Evolutionary conservation across 148 eudicot genomes (phyloP), one percentile per base, ranked within the genome.

Genomic region (Rhododendron simsii): DNA sequence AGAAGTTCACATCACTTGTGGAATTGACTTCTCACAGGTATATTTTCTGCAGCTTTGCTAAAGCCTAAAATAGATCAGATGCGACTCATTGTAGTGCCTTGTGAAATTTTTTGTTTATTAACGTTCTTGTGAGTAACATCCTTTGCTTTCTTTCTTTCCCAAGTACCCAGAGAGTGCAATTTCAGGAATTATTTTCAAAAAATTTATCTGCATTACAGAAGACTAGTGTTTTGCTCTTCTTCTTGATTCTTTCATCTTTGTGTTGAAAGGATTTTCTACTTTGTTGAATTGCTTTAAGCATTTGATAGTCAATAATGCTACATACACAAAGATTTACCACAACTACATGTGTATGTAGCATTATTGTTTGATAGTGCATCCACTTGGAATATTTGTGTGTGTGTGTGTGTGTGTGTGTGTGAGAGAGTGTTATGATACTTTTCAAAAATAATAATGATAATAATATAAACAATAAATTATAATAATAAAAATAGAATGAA

Each of bases 11-110:
- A 87, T 97, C 63, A 90, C 91, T 61, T 95, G 88, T 82, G 99
- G 98, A 78, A 95, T 97, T 76, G 89, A 94, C 89, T 97, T 95
- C 89, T 87, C 91, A 20, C 90, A 94, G 98, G 99, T 97, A 85
- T 77, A 28, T 45, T 78, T 15, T 74, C 16, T 39, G 18, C 16
- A 7, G 63, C 28, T 51, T 45, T 76, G 78, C 23, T 28, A 28
- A n/a, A n/a, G n/a, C n/a, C n/a, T n/a, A n/a, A 53, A 67, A 55
- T 47, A 33, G 20, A 50, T 5, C 20, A 30, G 51, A 47, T 33
- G 51, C 14, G 1, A 20, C 21, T 16, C 30, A 61, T 20, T 28
- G 14, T 23, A 15, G 48, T 45, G 48, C 39, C 12, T 74, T 67
- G 39, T 28, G 35, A 41, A 13, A 23, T 15, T 2, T 63, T 63